These are phyloP conservation scores for Verbena officinalis DNA, from an alignment of 257 asterid genomes.

Conservation along the genomic window DNA sequence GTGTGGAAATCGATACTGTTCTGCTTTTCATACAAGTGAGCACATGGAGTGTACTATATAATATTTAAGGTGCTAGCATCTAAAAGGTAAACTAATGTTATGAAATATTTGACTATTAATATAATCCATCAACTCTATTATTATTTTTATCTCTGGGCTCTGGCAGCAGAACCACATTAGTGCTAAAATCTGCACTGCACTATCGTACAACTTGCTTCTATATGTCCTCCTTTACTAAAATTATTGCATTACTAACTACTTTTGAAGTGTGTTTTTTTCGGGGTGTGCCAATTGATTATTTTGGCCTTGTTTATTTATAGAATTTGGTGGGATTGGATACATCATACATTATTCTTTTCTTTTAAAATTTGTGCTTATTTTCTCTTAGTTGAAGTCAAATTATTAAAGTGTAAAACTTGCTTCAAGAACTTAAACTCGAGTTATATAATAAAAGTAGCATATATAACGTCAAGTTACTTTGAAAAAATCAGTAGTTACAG, in stretches of 20 bases:
- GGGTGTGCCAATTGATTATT: conserved; percentile 38
- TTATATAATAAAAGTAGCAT: too few species aligned
- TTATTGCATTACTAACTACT: conserved; percentile 29
- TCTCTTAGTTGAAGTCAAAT: too few species aligned
- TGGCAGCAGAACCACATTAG: conserved; percentile 5
- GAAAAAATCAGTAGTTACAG: too few species aligned
- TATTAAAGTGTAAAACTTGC: too few species aligned
- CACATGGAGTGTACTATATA: conserved; percentile 28
- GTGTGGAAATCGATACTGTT: neutral
- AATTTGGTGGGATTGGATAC: too few species aligned
- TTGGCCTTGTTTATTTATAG: neutral
- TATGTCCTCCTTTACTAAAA: conserved; percentile 23
- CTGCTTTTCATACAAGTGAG: conserved; percentile 23
- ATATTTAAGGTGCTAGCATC: too few species aligned
- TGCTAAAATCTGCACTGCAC: conserved; percentile 23
- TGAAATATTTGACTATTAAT: too few species aligned
- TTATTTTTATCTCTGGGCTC: neutral
- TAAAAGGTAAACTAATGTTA: too few species aligned
- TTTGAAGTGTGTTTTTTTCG: conserved; percentile 9
- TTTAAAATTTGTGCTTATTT: too few species aligned
- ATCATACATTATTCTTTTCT: too few species aligned
- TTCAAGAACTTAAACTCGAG: too few species aligned
- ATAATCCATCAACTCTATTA: conserved; percentile 15
- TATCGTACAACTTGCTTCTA: conserved; percentile 38
- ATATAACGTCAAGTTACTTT: too few species aligned